Evolutionary conservation across 2,329 filamentous ascomycete species (phyloP).

Genomic region (Davidsoniella australis): DNA sequence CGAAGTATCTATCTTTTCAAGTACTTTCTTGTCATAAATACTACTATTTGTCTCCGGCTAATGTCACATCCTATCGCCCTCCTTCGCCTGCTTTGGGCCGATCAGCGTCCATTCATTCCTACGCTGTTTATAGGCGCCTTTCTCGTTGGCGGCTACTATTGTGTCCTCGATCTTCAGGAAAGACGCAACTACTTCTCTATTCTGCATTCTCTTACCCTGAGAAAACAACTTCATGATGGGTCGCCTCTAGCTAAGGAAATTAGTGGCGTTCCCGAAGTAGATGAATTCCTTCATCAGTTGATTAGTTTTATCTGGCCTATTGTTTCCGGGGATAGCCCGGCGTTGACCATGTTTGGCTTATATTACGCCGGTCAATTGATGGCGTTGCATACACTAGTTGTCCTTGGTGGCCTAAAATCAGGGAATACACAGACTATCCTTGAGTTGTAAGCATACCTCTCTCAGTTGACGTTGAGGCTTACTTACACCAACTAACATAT

Average conservation of each 20-base stretch:
- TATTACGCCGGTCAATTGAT: conserved; percentile 15
- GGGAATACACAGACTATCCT: conserved; percentile 15
- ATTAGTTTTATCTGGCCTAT: conserved; percentile 14
- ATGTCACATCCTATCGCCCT: conserved; percentile 5
- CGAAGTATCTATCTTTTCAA: too few relatives aligned
- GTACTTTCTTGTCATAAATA: too few relatives aligned
- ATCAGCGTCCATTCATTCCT: conserved; percentile 7
- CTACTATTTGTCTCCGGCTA: too few relatives aligned
- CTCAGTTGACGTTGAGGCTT: background rate
- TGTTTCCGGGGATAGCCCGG: conserved; percentile 11
- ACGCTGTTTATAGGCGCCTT: conserved; percentile 4
- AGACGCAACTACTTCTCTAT: conserved; percentile 4
- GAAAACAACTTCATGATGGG: conserved; percentile 2
- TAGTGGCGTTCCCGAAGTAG: conserved; percentile 14
- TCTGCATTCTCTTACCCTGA: background rate
- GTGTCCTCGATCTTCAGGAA: conserved; percentile 2
- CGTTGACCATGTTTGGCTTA: conserved; percentile 13
- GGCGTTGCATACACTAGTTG: conserved; percentile 13
- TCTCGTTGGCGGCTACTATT: conserved; percentile 2
- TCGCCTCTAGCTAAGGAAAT: conserved; percentile 5
- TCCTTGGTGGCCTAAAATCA: conserved; percentile 14
- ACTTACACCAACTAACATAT: background rate
- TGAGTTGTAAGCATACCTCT: conserved; percentile 12
- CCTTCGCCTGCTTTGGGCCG: conserved; percentile 5
- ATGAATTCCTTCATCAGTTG: conserved; percentile 13